Evolutionary conservation across 345 rosid genomes (phyloP).

Genomic region (Pugionium cornutum): DNA sequence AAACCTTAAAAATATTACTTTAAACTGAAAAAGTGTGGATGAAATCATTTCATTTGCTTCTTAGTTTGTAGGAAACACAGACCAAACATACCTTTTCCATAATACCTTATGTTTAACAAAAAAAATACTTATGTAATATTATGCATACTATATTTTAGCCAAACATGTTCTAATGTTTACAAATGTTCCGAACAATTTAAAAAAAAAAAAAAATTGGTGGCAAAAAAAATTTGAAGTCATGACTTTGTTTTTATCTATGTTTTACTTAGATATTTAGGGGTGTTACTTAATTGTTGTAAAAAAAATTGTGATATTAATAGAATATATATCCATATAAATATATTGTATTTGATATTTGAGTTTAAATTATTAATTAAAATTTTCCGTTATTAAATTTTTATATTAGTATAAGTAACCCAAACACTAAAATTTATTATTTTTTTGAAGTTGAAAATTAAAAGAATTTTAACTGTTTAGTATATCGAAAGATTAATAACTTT

Average conservation of each 20-base stretch:
- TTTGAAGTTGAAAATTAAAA: too few species aligned
- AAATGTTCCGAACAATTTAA: too few species aligned
- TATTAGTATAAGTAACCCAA: too few species aligned
- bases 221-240: too few species aligned
- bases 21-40: slow-evolving; percentile 15
- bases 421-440: too few species aligned
- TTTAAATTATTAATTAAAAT: neutral
- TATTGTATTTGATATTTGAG: neutral
- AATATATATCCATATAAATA: neutral
- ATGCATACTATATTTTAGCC: neutral
- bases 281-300: neutral
- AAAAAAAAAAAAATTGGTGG: too few species aligned
- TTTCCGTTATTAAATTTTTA: too few species aligned
- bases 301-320: neutral
- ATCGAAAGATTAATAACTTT: too few species aligned
- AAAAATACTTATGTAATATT: too few species aligned
- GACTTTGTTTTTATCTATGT: too few species aligned
- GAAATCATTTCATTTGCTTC: slow-evolving; percentile 37
- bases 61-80: slow-evolving; percentile 36
- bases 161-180: too few species aligned
- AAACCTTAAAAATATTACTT: neutral
- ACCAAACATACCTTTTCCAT: slow-evolving; percentile 35
- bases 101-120: neutral
- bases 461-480: too few species aligned
- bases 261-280: neutral